These are phyloP conservation scores for Phytophthora aleatoria DNA, from an alignment of 352 stramenopile species.

Conservation along the genomic window DNA sequence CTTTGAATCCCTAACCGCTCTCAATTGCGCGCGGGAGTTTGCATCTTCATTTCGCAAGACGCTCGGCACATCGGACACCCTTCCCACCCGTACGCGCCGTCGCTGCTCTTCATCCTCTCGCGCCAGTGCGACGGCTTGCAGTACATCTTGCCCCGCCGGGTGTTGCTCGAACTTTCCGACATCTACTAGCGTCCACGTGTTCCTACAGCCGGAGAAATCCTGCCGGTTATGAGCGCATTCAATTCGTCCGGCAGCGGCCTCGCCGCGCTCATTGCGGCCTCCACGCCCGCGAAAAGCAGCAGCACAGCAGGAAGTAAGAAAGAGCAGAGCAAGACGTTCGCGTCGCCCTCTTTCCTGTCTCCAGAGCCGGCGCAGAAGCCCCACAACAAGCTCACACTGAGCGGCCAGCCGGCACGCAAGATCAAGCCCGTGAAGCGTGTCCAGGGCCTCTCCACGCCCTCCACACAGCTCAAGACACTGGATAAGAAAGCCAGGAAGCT, in stretches of 20 bases:
- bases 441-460: constrained; percentile 13
- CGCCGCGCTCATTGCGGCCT: constrained; percentile 7
- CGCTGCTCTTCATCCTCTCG: not conserved
- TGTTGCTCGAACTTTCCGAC: not conserved
- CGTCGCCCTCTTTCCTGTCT: constrained; percentile 51
- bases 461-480: constrained; percentile 9
- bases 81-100: not conserved
- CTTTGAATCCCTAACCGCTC: not conserved
- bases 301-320: not conserved
- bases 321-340: constrained; percentile 11
- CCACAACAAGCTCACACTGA: constrained; percentile 45
- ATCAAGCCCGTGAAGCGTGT: constrained; percentile 39
- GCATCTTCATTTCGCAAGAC: constrained; percentile 15
- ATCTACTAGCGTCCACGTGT: not conserved
- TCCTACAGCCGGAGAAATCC: constrained; percentile 11
- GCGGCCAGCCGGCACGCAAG: constrained; percentile 41
- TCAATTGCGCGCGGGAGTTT: not conserved
- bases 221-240: constrained; percentile 18
- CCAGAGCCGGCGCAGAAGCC: constrained; percentile 36
- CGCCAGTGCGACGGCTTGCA: not conserved
- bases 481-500: constrained; percentile 33
- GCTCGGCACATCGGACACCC: not conserved
- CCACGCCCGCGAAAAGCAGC: constrained; percentile 18
- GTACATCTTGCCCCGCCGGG: not conserved
- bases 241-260: constrained; percentile 5